Evolutionary conservation across 768 basidiomycete genomes (phyloP).

Genomic region (Termitomyces sp.): DNA sequence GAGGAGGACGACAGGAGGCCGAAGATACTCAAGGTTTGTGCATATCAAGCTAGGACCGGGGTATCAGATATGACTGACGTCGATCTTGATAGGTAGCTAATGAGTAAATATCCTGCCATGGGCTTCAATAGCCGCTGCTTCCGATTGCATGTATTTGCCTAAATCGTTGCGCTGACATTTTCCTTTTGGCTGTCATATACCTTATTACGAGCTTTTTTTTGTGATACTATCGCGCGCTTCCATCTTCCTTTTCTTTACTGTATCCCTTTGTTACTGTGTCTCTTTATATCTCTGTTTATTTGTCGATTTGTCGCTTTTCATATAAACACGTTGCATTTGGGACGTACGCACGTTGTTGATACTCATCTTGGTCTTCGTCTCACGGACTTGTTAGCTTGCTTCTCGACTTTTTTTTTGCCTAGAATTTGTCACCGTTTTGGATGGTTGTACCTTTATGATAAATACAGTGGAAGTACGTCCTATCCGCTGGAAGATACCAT

Average conservation of each 20-base stretch:
- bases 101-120: not conserved
- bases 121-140: not conserved
- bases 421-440: too few species aligned
- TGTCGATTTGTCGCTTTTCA: not conserved
- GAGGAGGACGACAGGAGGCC: not conserved
- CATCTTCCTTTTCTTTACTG: not conserved
- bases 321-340: not conserved
- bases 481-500: too few species aligned
- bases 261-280: not conserved
- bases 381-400: not conserved
- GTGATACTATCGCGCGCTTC: not conserved
- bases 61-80: not conserved
- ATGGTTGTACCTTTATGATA: too few species aligned
- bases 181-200: not conserved
- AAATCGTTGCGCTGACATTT: not conserved
- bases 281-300: not conserved
- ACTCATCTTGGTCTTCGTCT: not conserved
- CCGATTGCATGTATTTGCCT: not conserved
- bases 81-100: conserved; percentile 1
- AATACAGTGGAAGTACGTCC: too few species aligned
- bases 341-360: not conserved
- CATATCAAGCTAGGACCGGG: not conserved
- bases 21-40: not conserved
- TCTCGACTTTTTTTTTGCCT: not conserved
- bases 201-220: not conserved